Evolutionary conservation across 1,284 basidiomycete species (phyloP), one percentile per base, ranked within the genome.

Genomic region (Tremellales sp.): DNA sequence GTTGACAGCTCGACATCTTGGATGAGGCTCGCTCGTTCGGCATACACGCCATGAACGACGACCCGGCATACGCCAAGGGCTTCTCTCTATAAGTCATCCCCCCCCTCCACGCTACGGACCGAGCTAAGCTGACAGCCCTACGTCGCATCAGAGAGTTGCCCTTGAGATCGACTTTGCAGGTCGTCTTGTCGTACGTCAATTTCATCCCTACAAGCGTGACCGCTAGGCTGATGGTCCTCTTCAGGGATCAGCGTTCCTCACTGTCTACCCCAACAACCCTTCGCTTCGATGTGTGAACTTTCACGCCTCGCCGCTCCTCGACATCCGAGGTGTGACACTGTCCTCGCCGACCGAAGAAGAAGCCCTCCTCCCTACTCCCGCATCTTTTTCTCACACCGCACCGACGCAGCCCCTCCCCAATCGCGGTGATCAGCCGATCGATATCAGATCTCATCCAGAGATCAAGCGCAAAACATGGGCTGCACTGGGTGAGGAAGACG

Each of bases 381-480:
- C 83, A 22, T 84, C 82, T 49, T 79, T 89, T 57, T 79, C 78
- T 39, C 79, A 87, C 50, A 82, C 74, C 23, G 84, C 88, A 52
- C 78, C 86, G 3, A 67, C 69, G 39, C 64, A 68, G 33, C 59
- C 62, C 7, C 50, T 70, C 0, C 64, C 68, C 0, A 48, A 52
- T 0, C 56, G 67, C 17, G n/a, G n/a, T n/a, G 64, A 68, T 21
- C 62, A 62, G 2, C 62, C 65, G 0, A 81, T 84, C 55, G 90
- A 97, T 64, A 86, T 89, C 50, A 89, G 92, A 64, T 81, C 83
- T 37, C 92, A 97, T 74, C 89, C 91, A 6, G 94, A 97, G 69
- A 80, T 96, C 54, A 97, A 97, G 79, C 82, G 94, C 47, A 88
- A 86, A 75, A 74, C 96, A 26, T 98, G 91, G 76, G 84, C 89